Base-by-base conservation (phyloP, 1,139 yeast species). In the Yamadazyma aaseri region DNA sequence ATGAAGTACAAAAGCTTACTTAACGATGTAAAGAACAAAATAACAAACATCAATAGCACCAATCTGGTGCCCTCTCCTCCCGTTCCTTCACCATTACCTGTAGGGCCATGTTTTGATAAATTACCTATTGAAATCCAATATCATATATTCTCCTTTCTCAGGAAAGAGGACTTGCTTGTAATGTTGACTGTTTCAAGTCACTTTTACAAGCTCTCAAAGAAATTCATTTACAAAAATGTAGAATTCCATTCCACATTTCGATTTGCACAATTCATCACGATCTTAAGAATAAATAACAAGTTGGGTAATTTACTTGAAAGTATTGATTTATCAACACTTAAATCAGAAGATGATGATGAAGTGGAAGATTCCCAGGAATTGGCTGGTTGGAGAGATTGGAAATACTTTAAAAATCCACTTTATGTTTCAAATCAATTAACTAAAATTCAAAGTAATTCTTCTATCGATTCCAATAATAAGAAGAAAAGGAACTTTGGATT, bases 341-440 rank as follows among this genome's bases (percentile, higher is more conserved):
- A 65, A 50, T 54, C 61, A 31, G 67, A 64, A 16, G 18, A 29
- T 9, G 41, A 40, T 29, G 20, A 20, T 10, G 38, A 34, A 3
- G 21, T 15, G 6, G 32, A 32, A 12, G 35, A 38, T 17, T 40
- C 29, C 10, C 26, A 20, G 5, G 41, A 7, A 38, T 25, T 26
- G 31, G 92, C 95, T 0, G 84, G 92, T 10, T 86, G 96, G 96
- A 71, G 95, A 51, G 96, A 86, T 55, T 53, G 95, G 95, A 81
- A 85, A 49, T 81, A 73, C 47, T 71, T 83, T 41, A 74, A 73
- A 29, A 87, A 83, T 53, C 86, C 90, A 1, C 54, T 84, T 18
- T 84, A 83, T 53, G 53, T 70, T 2, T 50, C 56, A 9, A 42
- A 39, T 24, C 29, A 18, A 6, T 46, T 63, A 25, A 52, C 63